phyloP scores from a whole-genome alignment of 2,329 filamentous ascomycete species.

The Colletotrichum tropicicola region DNA sequence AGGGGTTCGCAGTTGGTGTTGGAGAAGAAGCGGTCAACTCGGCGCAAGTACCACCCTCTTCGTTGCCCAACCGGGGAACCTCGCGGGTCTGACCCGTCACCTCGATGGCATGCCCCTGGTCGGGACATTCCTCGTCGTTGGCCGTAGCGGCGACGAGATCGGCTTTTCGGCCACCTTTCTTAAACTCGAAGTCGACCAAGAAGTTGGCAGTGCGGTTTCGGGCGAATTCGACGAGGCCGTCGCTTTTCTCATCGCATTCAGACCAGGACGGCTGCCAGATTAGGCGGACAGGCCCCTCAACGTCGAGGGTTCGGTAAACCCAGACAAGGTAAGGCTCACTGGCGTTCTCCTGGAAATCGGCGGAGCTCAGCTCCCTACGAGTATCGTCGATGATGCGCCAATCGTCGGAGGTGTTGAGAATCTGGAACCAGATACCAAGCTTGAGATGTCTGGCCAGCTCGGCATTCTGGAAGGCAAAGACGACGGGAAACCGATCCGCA shows the following conservation, averaged over 20 bases:
- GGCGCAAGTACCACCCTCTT: slow-evolving; percentile 12
- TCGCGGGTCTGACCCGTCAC: slow-evolving; percentile 26
- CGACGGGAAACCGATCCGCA: slow-evolving; percentile 35
- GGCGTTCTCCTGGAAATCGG: neutral
- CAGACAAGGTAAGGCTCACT: slow-evolving; percentile 27
- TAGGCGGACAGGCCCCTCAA: slow-evolving; percentile 20
- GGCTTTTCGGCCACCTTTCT: slow-evolving; percentile 19
- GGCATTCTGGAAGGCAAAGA: slow-evolving; percentile 39
- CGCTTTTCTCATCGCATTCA: slow-evolving; percentile 26
- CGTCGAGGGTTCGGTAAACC: slow-evolving; percentile 8
- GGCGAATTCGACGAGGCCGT: neutral
- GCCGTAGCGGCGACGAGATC: slow-evolving; percentile 29
- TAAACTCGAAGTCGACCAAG: slow-evolving; percentile 26
- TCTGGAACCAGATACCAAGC: neutral
- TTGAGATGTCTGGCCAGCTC: slow-evolving; percentile 29
- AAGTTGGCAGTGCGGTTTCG: slow-evolving; percentile 20
- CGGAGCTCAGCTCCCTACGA: neutral
- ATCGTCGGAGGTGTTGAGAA: slow-evolving; percentile 1
- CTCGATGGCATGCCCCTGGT: slow-evolving; percentile 17
- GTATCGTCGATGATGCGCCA: neutral
- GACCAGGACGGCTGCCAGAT: slow-evolving; percentile 10
- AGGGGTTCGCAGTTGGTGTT: slow-evolving; percentile 30
- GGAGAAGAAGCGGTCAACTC: slow-evolving; percentile 7
- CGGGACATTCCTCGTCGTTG: neutral
- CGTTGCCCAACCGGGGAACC: neutral